These are phyloP conservation scores for Desmodesmus armatus DNA, from an alignment of 139 green algal species.

Conservation along the genomic window DNA sequence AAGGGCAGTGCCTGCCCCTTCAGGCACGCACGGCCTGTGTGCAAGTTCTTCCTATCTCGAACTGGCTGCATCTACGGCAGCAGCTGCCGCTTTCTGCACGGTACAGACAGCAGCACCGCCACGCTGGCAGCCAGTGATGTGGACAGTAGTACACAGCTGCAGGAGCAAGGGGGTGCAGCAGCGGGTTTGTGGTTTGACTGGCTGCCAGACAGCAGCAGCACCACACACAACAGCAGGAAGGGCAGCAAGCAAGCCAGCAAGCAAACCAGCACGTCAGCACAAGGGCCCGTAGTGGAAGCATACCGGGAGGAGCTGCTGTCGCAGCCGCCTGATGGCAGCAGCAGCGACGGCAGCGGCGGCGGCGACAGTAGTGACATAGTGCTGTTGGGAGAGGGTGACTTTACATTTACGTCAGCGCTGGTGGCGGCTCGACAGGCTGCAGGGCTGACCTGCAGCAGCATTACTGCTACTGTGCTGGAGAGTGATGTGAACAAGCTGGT, in stretches of 20 bases:
- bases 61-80: conserved; percentile 26
- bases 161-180: conserved; percentile 12
- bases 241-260: conserved; percentile 6
- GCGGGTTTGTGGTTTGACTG: conserved; percentile 32
- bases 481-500: neutral
- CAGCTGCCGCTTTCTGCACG: conserved; percentile 15
- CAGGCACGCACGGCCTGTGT: conserved; percentile 12
- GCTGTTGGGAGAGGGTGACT: conserved; percentile 60
- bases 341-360: neutral
- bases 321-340: neutral
- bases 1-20: conserved; percentile 2
- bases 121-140: no score
- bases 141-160: neutral
- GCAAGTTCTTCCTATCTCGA: conserved; percentile 6
- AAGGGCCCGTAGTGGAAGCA: neutral
- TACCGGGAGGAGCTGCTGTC: conserved; percentile 2
- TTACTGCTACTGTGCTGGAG: no score
- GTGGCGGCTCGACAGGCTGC: neutral
- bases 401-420: conserved; percentile 49
- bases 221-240: no score
- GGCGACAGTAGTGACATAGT: conserved; percentile 24
- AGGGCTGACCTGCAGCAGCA: conserved; percentile 15
- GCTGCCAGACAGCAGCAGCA: neutral
- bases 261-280: no score
- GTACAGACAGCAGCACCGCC: neutral